These are phyloP conservation scores for Ophiognomonia clavigignenti-juglandacearum DNA, from an alignment of 2,329 filamentous ascomycete genomes.

Conservation along the genomic window DNA sequence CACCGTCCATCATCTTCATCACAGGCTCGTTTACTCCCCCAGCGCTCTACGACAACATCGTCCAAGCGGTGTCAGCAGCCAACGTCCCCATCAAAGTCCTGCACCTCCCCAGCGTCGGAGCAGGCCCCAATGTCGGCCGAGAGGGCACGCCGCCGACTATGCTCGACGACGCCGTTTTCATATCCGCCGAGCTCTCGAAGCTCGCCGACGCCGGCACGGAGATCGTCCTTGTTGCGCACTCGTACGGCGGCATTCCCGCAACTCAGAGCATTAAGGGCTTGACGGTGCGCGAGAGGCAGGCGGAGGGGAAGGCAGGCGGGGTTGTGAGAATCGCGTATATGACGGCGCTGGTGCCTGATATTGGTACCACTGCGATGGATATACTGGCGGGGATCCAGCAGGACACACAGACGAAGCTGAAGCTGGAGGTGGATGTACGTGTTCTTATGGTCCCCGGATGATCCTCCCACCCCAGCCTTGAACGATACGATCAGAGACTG, in stretches of 20 bases:
- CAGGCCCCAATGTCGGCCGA: no score
- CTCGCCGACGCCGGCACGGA: conserved; percentile 24
- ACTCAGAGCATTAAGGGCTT: neutral
- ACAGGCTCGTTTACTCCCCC: neutral
- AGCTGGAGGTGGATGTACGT: no score
- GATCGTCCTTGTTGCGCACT: neutral
- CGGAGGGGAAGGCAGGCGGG: neutral
- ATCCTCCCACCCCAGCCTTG: no score
- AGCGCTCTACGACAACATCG: neutral
- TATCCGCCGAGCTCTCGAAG: conserved; percentile 23
- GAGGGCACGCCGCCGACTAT: conserved; percentile 16
- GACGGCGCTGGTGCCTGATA: neutral
- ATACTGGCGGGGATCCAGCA: no score
- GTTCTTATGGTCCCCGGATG: no score
- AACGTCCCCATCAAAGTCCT: neutral
- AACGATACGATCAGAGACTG: no score
- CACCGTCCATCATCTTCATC: neutral
- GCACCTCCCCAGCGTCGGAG: neutral
- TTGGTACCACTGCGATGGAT: neutral
- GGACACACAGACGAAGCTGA: no score
- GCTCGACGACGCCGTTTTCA: conserved; percentile 27
- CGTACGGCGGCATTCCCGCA: conserved; percentile 2
- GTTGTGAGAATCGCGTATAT: neutral
- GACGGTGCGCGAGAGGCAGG: neutral
- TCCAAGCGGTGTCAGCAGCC: neutral